Evolutionary conservation across 306 rosid genomes (phyloP).

Genomic region (Vicia villosa): DNA sequence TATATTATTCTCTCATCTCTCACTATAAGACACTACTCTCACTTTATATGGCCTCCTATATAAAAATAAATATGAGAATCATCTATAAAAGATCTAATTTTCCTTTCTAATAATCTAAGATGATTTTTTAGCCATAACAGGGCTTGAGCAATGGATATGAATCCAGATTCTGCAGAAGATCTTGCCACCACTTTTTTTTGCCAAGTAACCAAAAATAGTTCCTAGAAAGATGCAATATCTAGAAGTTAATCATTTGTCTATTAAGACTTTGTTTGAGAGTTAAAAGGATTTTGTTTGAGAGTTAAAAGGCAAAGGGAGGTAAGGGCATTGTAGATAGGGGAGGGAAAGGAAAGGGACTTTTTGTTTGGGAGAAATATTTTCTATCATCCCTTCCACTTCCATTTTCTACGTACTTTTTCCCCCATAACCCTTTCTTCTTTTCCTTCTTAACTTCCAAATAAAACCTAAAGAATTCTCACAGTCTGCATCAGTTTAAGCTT

Average conservation of each 20-base stretch:
- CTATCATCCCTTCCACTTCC: not conserved
- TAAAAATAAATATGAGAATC: not conserved
- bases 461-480: not conserved
- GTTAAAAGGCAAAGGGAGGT: not conserved
- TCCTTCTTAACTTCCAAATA: not conserved
- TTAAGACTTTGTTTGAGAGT: not conserved
- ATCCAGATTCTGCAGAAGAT: not conserved
- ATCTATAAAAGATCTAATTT: not conserved
- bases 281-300: not conserved
- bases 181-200: not conserved
- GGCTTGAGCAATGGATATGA: not conserved
- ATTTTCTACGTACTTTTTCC: not conserved
- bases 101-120: not conserved
- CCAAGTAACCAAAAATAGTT: not conserved
- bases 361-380: too few species aligned
- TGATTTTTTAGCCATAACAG: not conserved
- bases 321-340: not conserved
- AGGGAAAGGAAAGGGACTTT: not conserved
- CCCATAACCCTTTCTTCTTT: not conserved
- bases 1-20: too few species aligned
- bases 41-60: too few species aligned
- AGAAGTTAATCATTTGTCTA: not conserved
- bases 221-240: not conserved
- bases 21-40: too few species aligned
- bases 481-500: not conserved